Percentiles rank a stretch among this genome's conserved stretches.
phyloP scores from a whole-genome alignment of 306 rosid species.

The Pyrus pyrifolia region DNA sequence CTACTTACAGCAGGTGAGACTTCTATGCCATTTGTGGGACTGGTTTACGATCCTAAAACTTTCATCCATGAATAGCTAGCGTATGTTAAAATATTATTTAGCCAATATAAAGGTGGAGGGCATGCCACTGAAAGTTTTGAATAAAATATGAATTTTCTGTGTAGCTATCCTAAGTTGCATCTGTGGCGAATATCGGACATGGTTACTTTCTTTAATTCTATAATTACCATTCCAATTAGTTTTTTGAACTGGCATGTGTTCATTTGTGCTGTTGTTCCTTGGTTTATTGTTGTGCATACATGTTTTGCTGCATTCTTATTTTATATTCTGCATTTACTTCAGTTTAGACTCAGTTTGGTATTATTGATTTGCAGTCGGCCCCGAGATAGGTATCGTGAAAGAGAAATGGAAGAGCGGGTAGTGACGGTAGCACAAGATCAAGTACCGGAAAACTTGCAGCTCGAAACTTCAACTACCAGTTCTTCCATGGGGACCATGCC shows the following conservation, averaged over 20 bases:
- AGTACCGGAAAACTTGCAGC: constrained; percentile 47
- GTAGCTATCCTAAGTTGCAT: not conserved
- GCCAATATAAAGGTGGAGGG: not conserved
- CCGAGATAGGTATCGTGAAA: constrained; percentile 84
- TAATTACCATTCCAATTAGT: too few relatives aligned
- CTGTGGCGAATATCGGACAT: not conserved
- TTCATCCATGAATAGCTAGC: not conserved
- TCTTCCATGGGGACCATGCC: constrained; percentile 48
- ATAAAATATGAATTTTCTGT: not conserved
- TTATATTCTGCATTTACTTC: constrained; percentile 6
- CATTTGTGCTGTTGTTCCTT: not conserved
- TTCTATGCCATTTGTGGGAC: not conserved
- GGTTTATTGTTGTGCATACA: not conserved
- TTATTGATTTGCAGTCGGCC: constrained; percentile 51
- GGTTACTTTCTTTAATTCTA: not conserved
- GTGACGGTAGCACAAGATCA: constrained; percentile 61
- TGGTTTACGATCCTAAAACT: not conserved
- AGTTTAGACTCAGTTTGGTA: not conserved
- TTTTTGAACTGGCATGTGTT: too few relatives aligned
- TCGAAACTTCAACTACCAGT: constrained; percentile 49
- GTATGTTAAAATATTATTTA: not conserved
- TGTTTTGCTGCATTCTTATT: too few relatives aligned
- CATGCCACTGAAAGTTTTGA: not conserved
- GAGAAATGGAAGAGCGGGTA: constrained; percentile 81
- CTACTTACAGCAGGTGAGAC: constrained; percentile 62